Evolutionary conservation across 805 yeast species (phyloP), one percentile per base, ranked within the genome.

Genomic region (Clavispora asparagi): DNA sequence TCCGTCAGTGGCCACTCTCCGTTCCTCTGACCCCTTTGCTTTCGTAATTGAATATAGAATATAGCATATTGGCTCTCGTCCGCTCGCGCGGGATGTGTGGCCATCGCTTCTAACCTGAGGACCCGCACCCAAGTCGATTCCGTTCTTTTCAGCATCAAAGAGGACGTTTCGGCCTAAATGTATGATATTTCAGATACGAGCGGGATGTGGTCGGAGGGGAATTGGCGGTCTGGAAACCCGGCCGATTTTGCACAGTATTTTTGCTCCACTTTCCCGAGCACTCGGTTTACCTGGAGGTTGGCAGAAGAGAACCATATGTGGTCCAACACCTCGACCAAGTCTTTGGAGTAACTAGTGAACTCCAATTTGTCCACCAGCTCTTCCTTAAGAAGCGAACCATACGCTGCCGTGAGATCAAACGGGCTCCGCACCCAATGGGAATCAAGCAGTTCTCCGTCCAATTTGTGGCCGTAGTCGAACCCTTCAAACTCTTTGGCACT

Each of bases 151-250:
- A 12, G 7, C 6, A 13, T 12, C 32, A 9, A 12, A 12, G n/a
- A 29, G 12, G 9, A 9, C 12, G 29, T 9, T 7, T 6, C 29
- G 3, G 14, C 2, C 37, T 26, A 41, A 16, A 35, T 40, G 30
- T 55, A 58, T 13, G 44, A 38, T 14, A 59, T 30, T 37, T 56
- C 56, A 6, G 68, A 59, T 7, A 68, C 61, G 26, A 73, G 55
- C 11, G 77, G 77, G 8, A 71, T 72, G 50, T 71, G 77, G 46
- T 79, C 83, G 43, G 82, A 81, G 4, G 87, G 87, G 51, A 77
- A 82, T 16, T 74, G 74, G 37, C 60, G 64, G 50, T 82, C 81
- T 0, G 87, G 87, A 42, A 81, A 68, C 0, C 84, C 79, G 9
- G 48, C 48, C 10, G 65, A 67, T 0, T 42, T 40, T 32, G 40